Percentiles rank a stretch among this genome's conserved stretches.
phyloP scores from a whole-genome alignment of 2,329 filamentous ascomycete species.

The Juglanconis sp. region DNA sequence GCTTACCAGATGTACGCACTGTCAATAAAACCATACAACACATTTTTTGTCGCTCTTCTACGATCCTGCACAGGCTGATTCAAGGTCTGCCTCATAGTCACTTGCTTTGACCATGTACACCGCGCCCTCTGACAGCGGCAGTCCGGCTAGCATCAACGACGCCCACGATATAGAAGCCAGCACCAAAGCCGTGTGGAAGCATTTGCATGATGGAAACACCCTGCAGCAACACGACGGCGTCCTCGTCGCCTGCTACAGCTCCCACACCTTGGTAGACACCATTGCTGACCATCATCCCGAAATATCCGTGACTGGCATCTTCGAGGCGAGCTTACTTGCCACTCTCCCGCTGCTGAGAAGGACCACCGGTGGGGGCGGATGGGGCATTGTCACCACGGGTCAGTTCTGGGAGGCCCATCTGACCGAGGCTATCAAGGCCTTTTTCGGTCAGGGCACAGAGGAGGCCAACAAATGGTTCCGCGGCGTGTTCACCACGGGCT shows the following conservation, averaged over 20 bases:
- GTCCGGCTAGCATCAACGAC: constrained; percentile 76
- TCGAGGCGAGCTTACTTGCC: constrained; percentile 74
- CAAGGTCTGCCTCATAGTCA: constrained; percentile 30
- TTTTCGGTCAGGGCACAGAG: constrained; percentile 51
- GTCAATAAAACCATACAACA: background rate
- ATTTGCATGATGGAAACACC: constrained; percentile 39
- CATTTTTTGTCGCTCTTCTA: background rate
- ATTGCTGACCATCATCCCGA: constrained; percentile 38
- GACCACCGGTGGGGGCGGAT: constrained; percentile 38
- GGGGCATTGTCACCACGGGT: constrained; percentile 88
- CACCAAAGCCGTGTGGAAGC: constrained; percentile 56
- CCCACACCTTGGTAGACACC: constrained; percentile 69
- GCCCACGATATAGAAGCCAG: constrained; percentile 64
- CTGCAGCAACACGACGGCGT: constrained; percentile 65
- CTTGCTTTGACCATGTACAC: constrained; percentile 62
- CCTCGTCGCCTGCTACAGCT: constrained; percentile 84
- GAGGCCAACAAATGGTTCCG: constrained; percentile 55
- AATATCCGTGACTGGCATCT: constrained; percentile 72
- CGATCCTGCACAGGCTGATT: no score
- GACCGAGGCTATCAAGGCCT: constrained; percentile 57
- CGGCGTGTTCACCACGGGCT: constrained; percentile 77
- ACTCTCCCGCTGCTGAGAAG: constrained; percentile 51
- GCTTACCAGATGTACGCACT: constrained; percentile 35
- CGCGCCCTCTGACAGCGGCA: constrained; percentile 52
- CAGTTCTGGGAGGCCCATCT: constrained; percentile 78